These are phyloP conservation scores for Pythium dissotocum DNA, from an alignment of 352 stramenopile genomes.

Conservation along the genomic window DNA sequence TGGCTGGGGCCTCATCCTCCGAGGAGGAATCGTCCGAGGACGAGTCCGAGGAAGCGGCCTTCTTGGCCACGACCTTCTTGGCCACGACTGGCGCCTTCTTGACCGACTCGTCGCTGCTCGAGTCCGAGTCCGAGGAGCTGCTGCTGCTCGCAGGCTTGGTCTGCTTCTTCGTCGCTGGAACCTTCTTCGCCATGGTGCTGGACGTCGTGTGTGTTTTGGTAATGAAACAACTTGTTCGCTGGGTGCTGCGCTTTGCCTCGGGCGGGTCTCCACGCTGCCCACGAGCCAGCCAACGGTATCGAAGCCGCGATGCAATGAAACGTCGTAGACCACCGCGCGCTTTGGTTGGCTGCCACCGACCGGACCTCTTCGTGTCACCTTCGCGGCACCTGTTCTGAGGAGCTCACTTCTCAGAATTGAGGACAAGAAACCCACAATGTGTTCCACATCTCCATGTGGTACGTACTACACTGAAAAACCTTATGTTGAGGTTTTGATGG, in stretches of 20 bases:
- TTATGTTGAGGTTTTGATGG: background rate
- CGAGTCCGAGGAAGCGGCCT: conserved; percentile 21
- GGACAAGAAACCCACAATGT: background rate
- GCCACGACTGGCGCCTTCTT: conserved; percentile 41
- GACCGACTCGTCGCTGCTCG: conserved; percentile 40
- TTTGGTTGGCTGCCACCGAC: conserved; percentile 33
- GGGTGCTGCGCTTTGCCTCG: too few species aligned
- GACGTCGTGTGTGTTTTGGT: conserved; percentile 12
- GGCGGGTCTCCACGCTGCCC: background rate
- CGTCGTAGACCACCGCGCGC: conserved; percentile 21
- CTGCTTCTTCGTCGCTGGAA: conserved; percentile 38
- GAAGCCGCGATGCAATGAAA: conserved; percentile 36
- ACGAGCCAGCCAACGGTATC: conserved; percentile 13
- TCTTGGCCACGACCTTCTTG: conserved; percentile 24
- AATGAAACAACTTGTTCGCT: conserved; percentile 5
- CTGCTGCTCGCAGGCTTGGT: conserved; percentile 38
- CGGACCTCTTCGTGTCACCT: conserved; percentile 34
- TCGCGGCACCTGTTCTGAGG: conserved; percentile 17
- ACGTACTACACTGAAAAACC: conserved; percentile 1
- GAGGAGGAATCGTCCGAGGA: conserved; percentile 36
- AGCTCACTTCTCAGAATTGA: background rate
- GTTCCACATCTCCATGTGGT: background rate
- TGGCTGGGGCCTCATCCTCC: conserved; percentile 35
- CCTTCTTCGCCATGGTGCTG: conserved; percentile 43
- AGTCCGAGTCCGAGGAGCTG: conserved; percentile 39